Evolutionary conservation across 305 asterid species (phyloP), one percentile per base, ranked within the genome.

Genomic region (Lippia alba): DNA sequence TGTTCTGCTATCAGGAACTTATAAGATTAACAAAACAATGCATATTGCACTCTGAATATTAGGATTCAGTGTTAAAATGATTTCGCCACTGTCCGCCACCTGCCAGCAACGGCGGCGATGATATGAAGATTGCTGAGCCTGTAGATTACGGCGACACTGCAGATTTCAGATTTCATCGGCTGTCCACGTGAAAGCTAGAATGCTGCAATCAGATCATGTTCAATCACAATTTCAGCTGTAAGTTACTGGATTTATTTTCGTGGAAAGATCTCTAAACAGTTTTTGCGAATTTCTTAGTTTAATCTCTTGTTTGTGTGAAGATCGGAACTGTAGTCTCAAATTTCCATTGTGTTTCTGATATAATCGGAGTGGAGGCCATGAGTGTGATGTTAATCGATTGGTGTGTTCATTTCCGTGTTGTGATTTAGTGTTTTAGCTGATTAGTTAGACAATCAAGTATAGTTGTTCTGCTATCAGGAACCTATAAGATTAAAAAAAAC

Each of bases 21-120:
- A 14, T 30, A 54, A 41, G 50, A 61, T 14, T 51, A 39, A 45
- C 24, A 45, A 60, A 62, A 56, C 46, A 50, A 60, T 46, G 45
- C 36, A 51, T 66, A 59, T 34, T 12, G 6, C 70, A 50, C 51
- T 30, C 66, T 59, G 56, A 64, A 16, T 62, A 48, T 20, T 41
- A 70, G 70, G 58, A 74, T 56, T 36, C n/a, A n/a, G n/a, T n/a
- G n/a, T n/a, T n/a, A n/a, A n/a, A n/a, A n/a, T n/a, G n/a, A n/a
- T n/a, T n/a, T n/a, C n/a, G n/a, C n/a, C n/a, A n/a, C n/a, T n/a
- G n/a, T n/a, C n/a, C 41, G 8, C 41, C 8, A 36, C 5, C 41
- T 7, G 6, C 41, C 41, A 8, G 8, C 41, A 36, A 24, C 30
- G 30, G 30, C 41, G 41, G 41, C 41, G 41, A 36, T 36, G 41